Base-by-base conservation (phyloP, 257 asterid genomes). In the Hygrophila difformis region DNA sequence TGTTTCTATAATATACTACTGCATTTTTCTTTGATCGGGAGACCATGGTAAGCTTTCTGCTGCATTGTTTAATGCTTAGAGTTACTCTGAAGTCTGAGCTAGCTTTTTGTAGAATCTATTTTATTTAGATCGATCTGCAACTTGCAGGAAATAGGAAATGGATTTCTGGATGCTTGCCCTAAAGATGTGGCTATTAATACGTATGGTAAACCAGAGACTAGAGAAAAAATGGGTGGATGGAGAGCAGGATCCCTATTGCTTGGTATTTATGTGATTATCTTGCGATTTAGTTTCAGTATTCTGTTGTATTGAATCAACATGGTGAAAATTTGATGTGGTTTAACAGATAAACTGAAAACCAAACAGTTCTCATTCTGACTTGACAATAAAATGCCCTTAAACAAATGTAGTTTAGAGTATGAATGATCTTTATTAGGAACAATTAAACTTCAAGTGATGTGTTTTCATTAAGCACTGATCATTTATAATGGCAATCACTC, bases 141-240 rank as follows among this genome's bases (percentile, higher is more conserved):
- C 38, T 45, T 73, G 77, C 82, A 85, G 95, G 93, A 74, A 61
- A 67, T 39, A 39, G 79, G 58, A 50, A 70, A 28, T 38, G 64
- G 51, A 43, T 63, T 55, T 56, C 44, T 62, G 33, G 68, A 71
- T 22, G 53, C 62, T 43, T 70, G 73, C 68, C 73, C 86, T 22
- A 66, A 67, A 71, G 95, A 81, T 61, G 93, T 79, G 55, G 62
- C 87, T 0, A 40, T 67, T 7, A 82, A 81, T 57, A 44, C 62
- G 52, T 57, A 66, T 35, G 81, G 79, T 17, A 78, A 74, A 57
- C 88, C 94, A 29, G 81, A 80, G 40, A 61, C 20, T 39, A 78
- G 64, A 56, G 67, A 51, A 12, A 76, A 69, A 73, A 78, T 81
- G 8, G 96, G 96, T 44, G 83, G 94, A 50, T 85, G 96, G 96